phyloP scores from a whole-genome alignment of 2,329 filamentous ascomycete genomes.

The Zymoseptoria brevis region DNA sequence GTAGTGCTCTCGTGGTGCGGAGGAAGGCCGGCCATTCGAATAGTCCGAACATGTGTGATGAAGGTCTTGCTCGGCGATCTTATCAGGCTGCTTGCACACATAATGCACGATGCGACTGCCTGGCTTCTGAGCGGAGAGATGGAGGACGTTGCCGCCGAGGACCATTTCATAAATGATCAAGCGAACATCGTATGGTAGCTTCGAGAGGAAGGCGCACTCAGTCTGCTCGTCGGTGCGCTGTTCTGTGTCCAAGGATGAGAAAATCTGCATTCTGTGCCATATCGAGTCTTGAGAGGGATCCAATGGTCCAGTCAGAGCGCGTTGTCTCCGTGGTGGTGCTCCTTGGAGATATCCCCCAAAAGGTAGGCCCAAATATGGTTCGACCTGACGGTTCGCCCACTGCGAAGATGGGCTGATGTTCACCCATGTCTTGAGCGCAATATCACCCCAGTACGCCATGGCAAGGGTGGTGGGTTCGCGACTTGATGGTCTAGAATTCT shows the following conservation, averaged over 20 bases:
- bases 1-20: slow-evolving; percentile 14
- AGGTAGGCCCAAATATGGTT: slow-evolving; percentile 26
- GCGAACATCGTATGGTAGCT: slow-evolving; percentile 26
- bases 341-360: slow-evolving; percentile 27
- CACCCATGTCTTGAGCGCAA: slow-evolving; percentile 22
- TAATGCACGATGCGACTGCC: slow-evolving; percentile 22
- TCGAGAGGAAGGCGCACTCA: slow-evolving; percentile 19
- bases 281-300: slow-evolving; percentile 16
- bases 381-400: slow-evolving; percentile 27
- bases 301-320: slow-evolving; percentile 23
- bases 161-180: slow-evolving; percentile 29
- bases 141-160: slow-evolving; percentile 23
- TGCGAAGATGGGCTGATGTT: slow-evolving; percentile 25
- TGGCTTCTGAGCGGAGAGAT: slow-evolving; percentile 20
- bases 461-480: neutral
- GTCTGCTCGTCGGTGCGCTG: slow-evolving; percentile 20
- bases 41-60: slow-evolving; percentile 23
- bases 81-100: slow-evolving; percentile 20
- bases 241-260: slow-evolving; percentile 16
- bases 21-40: slow-evolving; percentile 10
- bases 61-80: slow-evolving; percentile 17
- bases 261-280: slow-evolving; percentile 21
- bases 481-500: neutral
- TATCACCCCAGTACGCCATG: slow-evolving; percentile 21
- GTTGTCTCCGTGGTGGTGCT: slow-evolving; percentile 19